These are phyloP conservation scores for Spergularia bocconei DNA, from an alignment of 148 eudicot species.

Conservation along the genomic window DNA sequence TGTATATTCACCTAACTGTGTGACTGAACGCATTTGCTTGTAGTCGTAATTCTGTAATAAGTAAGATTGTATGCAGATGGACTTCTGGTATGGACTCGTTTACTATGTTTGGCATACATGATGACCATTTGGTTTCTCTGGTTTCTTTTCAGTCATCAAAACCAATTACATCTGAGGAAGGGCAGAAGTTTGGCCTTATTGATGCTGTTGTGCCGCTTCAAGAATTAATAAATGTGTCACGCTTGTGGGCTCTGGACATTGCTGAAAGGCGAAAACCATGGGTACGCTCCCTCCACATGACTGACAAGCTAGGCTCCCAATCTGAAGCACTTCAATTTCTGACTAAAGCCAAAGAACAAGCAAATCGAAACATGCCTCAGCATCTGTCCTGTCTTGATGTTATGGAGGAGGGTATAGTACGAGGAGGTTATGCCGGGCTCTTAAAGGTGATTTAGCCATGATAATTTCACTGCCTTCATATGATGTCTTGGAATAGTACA, in stretches of 20 bases:
- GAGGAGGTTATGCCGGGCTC: constrained; percentile 78
- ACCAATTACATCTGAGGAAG: constrained; percentile 80
- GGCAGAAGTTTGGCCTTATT: constrained; percentile 70
- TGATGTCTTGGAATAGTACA: constrained; percentile 7
- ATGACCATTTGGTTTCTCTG: not conserved
- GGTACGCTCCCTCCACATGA: constrained; percentile 74
- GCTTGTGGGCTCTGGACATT: constrained; percentile 84
- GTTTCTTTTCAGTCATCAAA: constrained; percentile 52
- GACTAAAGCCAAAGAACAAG: constrained; percentile 64
- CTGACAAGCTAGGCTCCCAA: constrained; percentile 73
- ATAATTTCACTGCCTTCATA: not conserved
- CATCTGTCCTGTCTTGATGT: constrained; percentile 85
- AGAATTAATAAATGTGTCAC: constrained; percentile 66
- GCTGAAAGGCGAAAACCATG: constrained; percentile 72
- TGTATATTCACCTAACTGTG: not conserved
- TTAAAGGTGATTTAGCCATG: constrained; percentile 50
- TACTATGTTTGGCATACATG: not conserved
- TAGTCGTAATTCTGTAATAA: not conserved
- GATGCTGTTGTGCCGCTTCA: constrained; percentile 73
- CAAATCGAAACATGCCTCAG: constrained; percentile 79
- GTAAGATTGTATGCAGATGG: not conserved
- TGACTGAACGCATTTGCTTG: not conserved
- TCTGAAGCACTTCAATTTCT: constrained; percentile 60
- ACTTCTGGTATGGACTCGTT: not conserved
- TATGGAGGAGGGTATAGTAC: constrained; percentile 77